Evolutionary conservation across 2,329 filamentous ascomycete genomes (phyloP).

Genomic region (Microthyrium microscopicum): DNA sequence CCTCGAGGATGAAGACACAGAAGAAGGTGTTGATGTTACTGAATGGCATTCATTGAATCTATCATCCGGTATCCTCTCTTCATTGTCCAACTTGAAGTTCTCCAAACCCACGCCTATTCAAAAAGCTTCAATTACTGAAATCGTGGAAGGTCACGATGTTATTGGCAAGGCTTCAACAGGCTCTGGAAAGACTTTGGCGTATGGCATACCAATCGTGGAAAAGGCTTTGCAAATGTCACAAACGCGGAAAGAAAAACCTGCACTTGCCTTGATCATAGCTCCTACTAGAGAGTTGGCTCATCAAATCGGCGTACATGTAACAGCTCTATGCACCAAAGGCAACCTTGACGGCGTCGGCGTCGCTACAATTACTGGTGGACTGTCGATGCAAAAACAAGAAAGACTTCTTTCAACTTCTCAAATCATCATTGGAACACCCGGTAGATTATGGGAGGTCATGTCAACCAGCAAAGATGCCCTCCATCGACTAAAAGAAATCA

Average conservation of each 20-base stretch:
- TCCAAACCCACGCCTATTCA: constrained; percentile 71
- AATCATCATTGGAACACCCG: constrained; percentile 84
- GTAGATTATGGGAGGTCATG: constrained; percentile 86
- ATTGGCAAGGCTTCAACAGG: constrained; percentile 93
- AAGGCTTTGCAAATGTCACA: constrained; percentile 40
- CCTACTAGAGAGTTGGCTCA: constrained; percentile 89
- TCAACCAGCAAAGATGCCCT: constrained; percentile 57
- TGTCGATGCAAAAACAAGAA: constrained; percentile 91
- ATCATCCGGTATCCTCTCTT: constrained; percentile 52
- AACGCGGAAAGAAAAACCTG: constrained; percentile 21
- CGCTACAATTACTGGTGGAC: constrained; percentile 79
- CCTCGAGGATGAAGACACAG: constrained; percentile 32
- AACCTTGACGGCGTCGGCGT: constrained; percentile 40
- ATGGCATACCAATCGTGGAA: constrained; percentile 85
- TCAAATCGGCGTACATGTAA: constrained; percentile 73
- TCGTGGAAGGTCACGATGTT: constrained; percentile 71
- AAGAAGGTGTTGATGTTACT: constrained; percentile 49
- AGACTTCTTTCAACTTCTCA: constrained; percentile 70
- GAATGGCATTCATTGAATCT: constrained; percentile 63
- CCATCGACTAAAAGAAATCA: constrained; percentile 51
- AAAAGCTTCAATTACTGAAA: constrained; percentile 58
- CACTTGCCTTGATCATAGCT: constrained; percentile 63
- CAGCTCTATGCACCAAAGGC: constrained; percentile 49
- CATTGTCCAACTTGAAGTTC: constrained; percentile 68
- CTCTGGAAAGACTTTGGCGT: constrained; percentile 91